Evolutionary conservation across 2,329 filamentous ascomycete species (phyloP), one percentile per base, ranked within the genome.

Genomic region (Penicillium sclerotigenum): DNA sequence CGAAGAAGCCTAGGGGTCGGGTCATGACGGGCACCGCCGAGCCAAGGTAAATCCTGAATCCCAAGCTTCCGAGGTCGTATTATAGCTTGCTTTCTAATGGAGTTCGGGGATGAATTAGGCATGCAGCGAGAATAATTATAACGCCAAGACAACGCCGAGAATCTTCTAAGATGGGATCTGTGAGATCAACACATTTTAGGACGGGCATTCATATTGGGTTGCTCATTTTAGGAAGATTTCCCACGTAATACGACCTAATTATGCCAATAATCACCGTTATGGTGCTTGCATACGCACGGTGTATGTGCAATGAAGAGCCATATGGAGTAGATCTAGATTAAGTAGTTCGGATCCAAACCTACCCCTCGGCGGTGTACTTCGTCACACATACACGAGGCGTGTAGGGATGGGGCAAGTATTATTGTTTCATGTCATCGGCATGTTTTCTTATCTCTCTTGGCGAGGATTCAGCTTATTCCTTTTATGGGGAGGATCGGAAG

Each of bases 391-490:
- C 20, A 33, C 47, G 26, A 38, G 40, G 24, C 16, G 10, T 16
- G 33, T 52, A 46, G n/a, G 53, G 53, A 55, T 46, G 14, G 5
- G 34, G 41, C 26, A 34, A 45, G 47, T 40, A 52, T 40, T 2
- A 28, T 5, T 52, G 47, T 55, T 55, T 52, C 47, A 55, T n/a
- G 20, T 46, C 38, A 38, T 36, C 31, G 13, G 47, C 14, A 16
- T 31, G 9, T 52, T 45, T 26, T 52, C 47, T 52, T 55, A 55
- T 55, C 53, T 55, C 10, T 43, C 52, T 55, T 55, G 53, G 47
- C 53, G 4, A 31, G 9, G 13, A 55, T 46, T 34, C 47, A 29
- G 20, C 45, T 20, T 52, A 45, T 46, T 38, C n/a, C 40, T 34
- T 45, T 18, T 26, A 22, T 55, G 47, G 47, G 13, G 34, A 38